phyloP scores from a whole-genome alignment of 1,139 yeast genomes.

The Kurtzmaniella quercitrusa region DNA sequence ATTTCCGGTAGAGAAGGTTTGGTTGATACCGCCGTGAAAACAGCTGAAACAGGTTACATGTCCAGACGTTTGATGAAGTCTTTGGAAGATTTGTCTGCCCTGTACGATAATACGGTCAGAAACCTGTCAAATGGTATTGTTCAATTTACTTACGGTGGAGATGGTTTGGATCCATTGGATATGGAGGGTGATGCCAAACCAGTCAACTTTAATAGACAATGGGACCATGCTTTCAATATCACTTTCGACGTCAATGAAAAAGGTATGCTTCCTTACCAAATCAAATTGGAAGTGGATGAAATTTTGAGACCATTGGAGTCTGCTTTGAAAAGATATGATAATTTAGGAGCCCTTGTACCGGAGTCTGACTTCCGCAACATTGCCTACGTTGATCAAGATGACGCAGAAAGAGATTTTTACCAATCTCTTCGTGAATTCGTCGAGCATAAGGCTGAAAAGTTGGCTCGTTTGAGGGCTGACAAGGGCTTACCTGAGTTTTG shows the following conservation, averaged over 20 bases:
- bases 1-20: slow-evolving; percentile 99
- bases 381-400: slow-evolving; percentile 73
- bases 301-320: slow-evolving; percentile 61
- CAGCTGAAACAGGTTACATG: slow-evolving; percentile 99
- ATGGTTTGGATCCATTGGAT: slow-evolving; percentile 95
- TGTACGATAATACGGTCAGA: slow-evolving; percentile 91
- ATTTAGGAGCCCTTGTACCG: slow-evolving; percentile 56
- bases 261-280: slow-evolving; percentile 70
- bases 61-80: slow-evolving; percentile 98
- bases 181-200: slow-evolving; percentile 99
- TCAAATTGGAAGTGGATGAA: slow-evolving; percentile 50
- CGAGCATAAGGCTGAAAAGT: slow-evolving; percentile 47
- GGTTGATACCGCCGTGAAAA: slow-evolving; percentile 98
- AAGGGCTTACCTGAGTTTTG: slow-evolving; percentile 39
- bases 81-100: slow-evolving; percentile 89
- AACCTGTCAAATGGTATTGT: slow-evolving; percentile 95
- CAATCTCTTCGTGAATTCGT: slow-evolving; percentile 67
- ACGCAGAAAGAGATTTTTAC: slow-evolving; percentile 83
- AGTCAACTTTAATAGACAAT: slow-evolving; percentile 86
- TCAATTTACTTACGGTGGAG: slow-evolving; percentile 98
- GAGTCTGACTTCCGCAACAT: slow-evolving; percentile 40
- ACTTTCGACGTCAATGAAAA: slow-evolving; percentile 55
- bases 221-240: slow-evolving; percentile 86
- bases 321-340: slow-evolving; percentile 63
- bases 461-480: slow-evolving; percentile 56